These are phyloP conservation scores for Kregervanrija pseudodelftensis DNA, from an alignment of 805 yeast species.

Conservation along the genomic window DNA sequence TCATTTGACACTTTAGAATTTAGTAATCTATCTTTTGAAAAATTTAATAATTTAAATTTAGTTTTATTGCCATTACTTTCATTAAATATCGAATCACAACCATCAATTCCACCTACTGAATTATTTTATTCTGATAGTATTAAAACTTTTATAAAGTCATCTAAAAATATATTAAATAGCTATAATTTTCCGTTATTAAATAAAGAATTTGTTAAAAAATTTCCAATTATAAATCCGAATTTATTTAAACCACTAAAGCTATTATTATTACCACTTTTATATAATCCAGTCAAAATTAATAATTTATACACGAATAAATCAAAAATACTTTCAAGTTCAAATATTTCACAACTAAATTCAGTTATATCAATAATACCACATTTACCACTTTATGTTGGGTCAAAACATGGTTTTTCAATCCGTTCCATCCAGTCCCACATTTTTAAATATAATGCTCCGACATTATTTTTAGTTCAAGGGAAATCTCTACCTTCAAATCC, in stretches of 20 bases:
- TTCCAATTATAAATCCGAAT: slow-evolving; percentile 30
- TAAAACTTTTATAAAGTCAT: neutral
- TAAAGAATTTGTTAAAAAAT: neutral
- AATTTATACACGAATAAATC: slow-evolving; percentile 17
- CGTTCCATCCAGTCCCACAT: slow-evolving; percentile 77
- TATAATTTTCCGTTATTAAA: neutral
- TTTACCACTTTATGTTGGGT: slow-evolving; percentile 59
- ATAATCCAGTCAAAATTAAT: slow-evolving; percentile 4
- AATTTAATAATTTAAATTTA: neutral
- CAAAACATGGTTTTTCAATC: slow-evolving; percentile 81
- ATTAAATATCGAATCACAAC: neutral
- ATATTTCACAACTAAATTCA: slow-evolving; percentile 32
- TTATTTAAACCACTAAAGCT: slow-evolving; percentile 37
- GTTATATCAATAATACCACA: slow-evolving; percentile 27
- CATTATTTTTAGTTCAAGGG: slow-evolving; percentile 66
- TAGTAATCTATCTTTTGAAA: neutral
- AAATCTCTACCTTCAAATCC: slow-evolving; percentile 31
- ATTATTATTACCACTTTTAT: slow-evolving; percentile 37
- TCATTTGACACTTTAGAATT: slow-evolving; percentile 29
- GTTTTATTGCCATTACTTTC: slow-evolving; percentile 6
- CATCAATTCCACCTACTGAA: slow-evolving; percentile 2
- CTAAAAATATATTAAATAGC: neutral
- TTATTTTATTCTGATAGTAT: slow-evolving; percentile 1
- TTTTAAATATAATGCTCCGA: slow-evolving; percentile 87
- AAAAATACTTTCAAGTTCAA: slow-evolving; percentile 32